Evolutionary conservation across 169 alveolate species (phyloP), one percentile per base, ranked within the genome.

Genomic region (Pseudocohnilembus persalinus): DNA sequence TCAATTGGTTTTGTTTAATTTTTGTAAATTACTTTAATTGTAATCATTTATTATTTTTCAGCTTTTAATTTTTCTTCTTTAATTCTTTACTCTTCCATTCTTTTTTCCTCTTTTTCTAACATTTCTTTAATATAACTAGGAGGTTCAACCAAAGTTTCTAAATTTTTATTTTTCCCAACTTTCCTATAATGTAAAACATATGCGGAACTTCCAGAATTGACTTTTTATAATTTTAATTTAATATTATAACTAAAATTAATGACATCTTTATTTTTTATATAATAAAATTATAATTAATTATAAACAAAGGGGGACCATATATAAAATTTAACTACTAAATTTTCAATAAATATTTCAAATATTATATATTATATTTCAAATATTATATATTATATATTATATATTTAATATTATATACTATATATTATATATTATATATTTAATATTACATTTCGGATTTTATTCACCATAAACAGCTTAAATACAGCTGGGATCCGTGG

Each of bases 381-480:
- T n/a, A n/a, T n/a, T n/a, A n/a, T n/a, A n/a, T n/a, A n/a, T n/a
- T n/a, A n/a, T n/a, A n/a, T n/a, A n/a, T 28, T 76, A 6, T 76
- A 31, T 31, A 6, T 29, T 20, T 20, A 31, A 20, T 29, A 1
- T 27, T 29, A 29, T 15, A 31, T 29, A 29, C 0, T 76, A 1
- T 15, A 31, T 4, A 1, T 76, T 29, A 0, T 29, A 20, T 0
- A 24, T 29, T 24, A 28, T 4, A 76, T 0, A 11, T 31, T 76
- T 0, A 30, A 76, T 25, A 31, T 31, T 77, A 77, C 82, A 33
- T 27, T 77, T 77, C 28, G 82, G 82, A 33, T 77, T 77, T 20
- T 77, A 33, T 79, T 79, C 35, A 0, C 97, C 97, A 84, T 84
- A 92, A 0, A 90, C 85, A 86, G 88, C 88, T n/a, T 87, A 63